Evolutionary conservation across 2,329 filamentous ascomycete species (phyloP).

Genomic region (Aureobasidium pullulans): DNA sequence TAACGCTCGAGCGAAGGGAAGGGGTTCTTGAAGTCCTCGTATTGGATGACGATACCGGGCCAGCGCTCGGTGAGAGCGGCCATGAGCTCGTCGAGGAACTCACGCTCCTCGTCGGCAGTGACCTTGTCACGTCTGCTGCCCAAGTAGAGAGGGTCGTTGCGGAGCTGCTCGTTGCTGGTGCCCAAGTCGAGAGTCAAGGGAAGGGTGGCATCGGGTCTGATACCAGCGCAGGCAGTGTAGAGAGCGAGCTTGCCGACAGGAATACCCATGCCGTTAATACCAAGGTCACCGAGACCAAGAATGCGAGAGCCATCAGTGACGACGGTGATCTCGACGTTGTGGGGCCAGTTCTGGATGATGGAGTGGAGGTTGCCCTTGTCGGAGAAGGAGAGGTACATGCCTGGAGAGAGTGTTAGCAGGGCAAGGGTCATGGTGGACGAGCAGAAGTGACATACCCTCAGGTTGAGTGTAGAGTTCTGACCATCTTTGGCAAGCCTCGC

Average conservation of each 20-base stretch:
- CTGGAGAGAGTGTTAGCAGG: slow-evolving; percentile 23
- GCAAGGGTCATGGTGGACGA: not conserved
- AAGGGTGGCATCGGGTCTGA: slow-evolving; percentile 66
- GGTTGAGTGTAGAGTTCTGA: slow-evolving; percentile 92
- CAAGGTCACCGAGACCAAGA: slow-evolving; percentile 86
- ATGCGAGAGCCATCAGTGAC: slow-evolving; percentile 93
- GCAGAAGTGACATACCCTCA: slow-evolving; percentile 54
- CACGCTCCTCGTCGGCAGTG: slow-evolving; percentile 67
- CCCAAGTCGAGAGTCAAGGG: slow-evolving; percentile 57
- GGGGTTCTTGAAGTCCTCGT: slow-evolving; percentile 96
- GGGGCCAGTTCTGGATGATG: slow-evolving; percentile 90
- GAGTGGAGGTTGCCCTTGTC: slow-evolving; percentile 84
- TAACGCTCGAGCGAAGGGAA: slow-evolving; percentile 92
- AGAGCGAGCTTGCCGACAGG: slow-evolving; percentile 93
- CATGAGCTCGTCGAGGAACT: slow-evolving; percentile 98
- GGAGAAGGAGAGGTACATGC: slow-evolving; percentile 89
- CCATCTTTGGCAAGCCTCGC: slow-evolving; percentile 94
- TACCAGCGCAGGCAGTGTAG: slow-evolving; percentile 92
- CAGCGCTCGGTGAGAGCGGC: slow-evolving; percentile 71
- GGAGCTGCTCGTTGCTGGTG: slow-evolving; percentile 54
- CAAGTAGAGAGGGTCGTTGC: slow-evolving; percentile 83
- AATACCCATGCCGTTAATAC: slow-evolving; percentile 96
- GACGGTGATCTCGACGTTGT: slow-evolving; percentile 90
- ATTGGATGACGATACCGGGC: slow-evolving; percentile 75
- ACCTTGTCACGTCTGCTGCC: slow-evolving; percentile 80